phyloP scores from a whole-genome alignment of 2,329 filamentous ascomycete genomes.

The Neopestalotiopsis sp. region DNA sequence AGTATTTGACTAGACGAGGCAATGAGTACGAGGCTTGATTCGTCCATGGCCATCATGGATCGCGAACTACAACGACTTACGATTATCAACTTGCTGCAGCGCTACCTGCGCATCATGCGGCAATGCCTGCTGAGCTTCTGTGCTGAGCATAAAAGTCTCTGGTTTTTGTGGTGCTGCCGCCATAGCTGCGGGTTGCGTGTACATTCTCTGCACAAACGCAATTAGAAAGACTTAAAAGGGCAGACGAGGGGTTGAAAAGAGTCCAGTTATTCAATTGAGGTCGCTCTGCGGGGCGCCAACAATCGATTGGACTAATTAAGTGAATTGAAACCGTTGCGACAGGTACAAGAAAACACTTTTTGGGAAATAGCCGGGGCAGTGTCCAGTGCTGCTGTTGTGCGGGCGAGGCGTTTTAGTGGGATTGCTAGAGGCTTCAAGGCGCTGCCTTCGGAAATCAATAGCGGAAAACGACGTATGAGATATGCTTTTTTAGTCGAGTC shows the following conservation, averaged over 20 bases:
- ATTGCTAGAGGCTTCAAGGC: conserved; percentile 27
- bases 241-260: neutral
- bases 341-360: neutral
- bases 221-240: conserved; percentile 21
- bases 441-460: conserved; percentile 24
- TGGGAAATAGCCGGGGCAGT: neutral
- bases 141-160: conserved; percentile 98
- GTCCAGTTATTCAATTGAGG: conserved; percentile 9
- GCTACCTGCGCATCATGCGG: conserved; percentile 97
- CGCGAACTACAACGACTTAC: conserved; percentile 61
- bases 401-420: neutral
- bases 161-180: conserved; percentile 86
- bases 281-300: conserved; percentile 21
- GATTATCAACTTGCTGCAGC: conserved; percentile 96
- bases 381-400: conserved; percentile 6
- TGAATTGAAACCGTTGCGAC: neutral
- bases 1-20: conserved; percentile 83
- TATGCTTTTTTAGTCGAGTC: conserved; percentile 43
- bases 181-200: conserved; percentile 85
- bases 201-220: conserved; percentile 61
- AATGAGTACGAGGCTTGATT: conserved; percentile 24
- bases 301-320: neutral
- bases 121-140: conserved; percentile 93
- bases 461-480: conserved; percentile 12
- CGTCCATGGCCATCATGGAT: neutral